Percentiles rank a stretch among this genome's conserved stretches.
Conservation (phyloP, 2,329 filamentous ascomycete genomes). For the Colletotrichum brevisporum region DNA sequence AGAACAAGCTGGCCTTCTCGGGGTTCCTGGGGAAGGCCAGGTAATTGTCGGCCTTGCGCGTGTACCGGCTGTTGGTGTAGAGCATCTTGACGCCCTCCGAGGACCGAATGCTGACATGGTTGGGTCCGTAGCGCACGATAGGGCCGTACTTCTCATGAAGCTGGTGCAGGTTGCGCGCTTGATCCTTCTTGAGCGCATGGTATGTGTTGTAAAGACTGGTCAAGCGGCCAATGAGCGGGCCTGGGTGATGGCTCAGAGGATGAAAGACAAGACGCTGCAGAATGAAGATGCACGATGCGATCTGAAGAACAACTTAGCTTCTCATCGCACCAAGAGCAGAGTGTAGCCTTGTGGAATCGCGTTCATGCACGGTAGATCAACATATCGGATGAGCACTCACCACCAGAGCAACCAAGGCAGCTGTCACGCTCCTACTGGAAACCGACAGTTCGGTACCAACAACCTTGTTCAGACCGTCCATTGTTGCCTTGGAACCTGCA, state of each 20-base stretch:
- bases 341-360: neutral
- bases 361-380: neutral
- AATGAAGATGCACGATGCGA: neutral
- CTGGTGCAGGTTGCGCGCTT: conserved; percentile 16
- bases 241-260: conserved; percentile 15
- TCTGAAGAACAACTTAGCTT: neutral
- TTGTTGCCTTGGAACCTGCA: conserved; percentile 12
- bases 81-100: conserved; percentile 16
- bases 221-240: conserved; percentile 15
- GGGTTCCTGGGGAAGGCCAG: conserved; percentile 24
- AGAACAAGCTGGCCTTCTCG: conserved; percentile 23
- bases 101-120: conserved; percentile 30
- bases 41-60: conserved; percentile 25
- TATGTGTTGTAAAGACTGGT: conserved; percentile 27
- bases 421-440: neutral
- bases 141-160: conserved; percentile 21
- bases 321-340: too few species aligned
- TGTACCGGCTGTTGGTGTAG: conserved; percentile 24
- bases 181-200: conserved; percentile 27
- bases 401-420: neutral
- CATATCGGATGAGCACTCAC: conserved; percentile 10
- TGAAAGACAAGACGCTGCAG: conserved; percentile 6
- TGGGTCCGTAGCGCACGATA: conserved; percentile 26
- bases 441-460: conserved; percentile 8
- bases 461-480: conserved; percentile 23